Percentiles rank a stretch among this genome's conserved stretches.
phyloP scores from a whole-genome alignment of 2,329 filamentous ascomycete species.

The Talaromyces sp. region DNA sequence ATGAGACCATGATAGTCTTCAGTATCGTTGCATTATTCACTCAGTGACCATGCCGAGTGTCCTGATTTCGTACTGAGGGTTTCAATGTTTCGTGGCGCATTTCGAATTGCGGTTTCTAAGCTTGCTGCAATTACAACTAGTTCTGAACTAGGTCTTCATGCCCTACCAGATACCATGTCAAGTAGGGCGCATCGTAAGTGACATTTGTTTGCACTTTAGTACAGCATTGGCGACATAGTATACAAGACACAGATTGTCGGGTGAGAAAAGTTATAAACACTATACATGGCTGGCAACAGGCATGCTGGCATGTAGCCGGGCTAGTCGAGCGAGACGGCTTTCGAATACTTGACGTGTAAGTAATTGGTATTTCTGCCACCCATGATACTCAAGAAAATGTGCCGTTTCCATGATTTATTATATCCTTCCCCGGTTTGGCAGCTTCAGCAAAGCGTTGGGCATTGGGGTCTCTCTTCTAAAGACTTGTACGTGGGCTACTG shows the following conservation, averaged over 20 bases:
- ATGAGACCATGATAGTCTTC: background rate
- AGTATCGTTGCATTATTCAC: background rate
- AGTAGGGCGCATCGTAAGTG: background rate
- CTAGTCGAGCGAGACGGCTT: too few species aligned
- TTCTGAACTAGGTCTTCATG: background rate
- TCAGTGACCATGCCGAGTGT: background rate
- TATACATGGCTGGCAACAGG: too few species aligned
- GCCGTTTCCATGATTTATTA: too few species aligned
- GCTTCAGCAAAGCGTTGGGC: too few species aligned
- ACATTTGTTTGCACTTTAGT: background rate
- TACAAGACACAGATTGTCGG: background rate
- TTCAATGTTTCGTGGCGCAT: background rate
- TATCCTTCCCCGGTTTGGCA: too few species aligned
- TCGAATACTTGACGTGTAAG: too few species aligned
- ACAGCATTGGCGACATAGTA: background rate
- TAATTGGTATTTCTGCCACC: too few species aligned
- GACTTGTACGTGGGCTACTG: too few species aligned
- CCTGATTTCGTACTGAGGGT: background rate
- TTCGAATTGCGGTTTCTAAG: background rate
- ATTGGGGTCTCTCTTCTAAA: too few species aligned
- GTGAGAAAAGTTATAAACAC: too few species aligned
- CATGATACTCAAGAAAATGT: too few species aligned
- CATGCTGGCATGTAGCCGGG: too few species aligned
- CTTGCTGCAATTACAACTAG: background rate
- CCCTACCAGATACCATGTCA: background rate